Base-by-base conservation (phyloP, 108 stramenopile genomes). In the Chaetoceros muelleri region DNA sequence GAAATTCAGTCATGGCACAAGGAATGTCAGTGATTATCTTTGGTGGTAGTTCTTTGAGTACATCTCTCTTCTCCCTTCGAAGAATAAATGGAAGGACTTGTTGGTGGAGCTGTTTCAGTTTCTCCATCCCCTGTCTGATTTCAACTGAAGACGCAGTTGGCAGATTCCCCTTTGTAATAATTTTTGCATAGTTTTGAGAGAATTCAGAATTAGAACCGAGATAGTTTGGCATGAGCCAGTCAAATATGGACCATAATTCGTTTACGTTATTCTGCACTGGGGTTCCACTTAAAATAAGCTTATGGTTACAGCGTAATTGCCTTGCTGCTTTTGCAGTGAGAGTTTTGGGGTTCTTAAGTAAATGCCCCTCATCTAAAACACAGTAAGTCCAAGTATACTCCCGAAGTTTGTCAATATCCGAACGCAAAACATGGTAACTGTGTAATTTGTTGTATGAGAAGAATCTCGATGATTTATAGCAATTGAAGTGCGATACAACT, bases 171-270 rank as follows among this genome's bases (percentile, higher is more conserved):
- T 74, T 84, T 24, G 57, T 47, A 48, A 95, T 92, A 2, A 84
- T 79, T 30, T 58, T 65, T 23, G 91, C 96, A 70, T 88, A 99
- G 53, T 87, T 79, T 58, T 84, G 82, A 0, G 79, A 55, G 58
- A 99, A 99, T 7, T 62, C 44, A 10, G 63, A 54, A 19, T 75
- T 64, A 16, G 76, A 63, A 20, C 95, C 95, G 61, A 99, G 90
- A 65, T 97, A 94, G 64, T 90, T 91, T 0, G 96, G 96, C 82
- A 98, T 81, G 2, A 99, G 82, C 51, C 95, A 99, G 56, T 99
- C 97, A 63, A 99, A 94, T 13, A 86, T 76, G 50, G 96, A 88
- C 96, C 96, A 98, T 13, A 99, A 70, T 60, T 99, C 98, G 51
- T 93, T 71, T n/a, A 99, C 94, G 51, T 87, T 87, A 69, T 98